phyloP scores from a whole-genome alignment of 1,284 basidiomycete species.

The Neolentinus lepideus region DNA sequence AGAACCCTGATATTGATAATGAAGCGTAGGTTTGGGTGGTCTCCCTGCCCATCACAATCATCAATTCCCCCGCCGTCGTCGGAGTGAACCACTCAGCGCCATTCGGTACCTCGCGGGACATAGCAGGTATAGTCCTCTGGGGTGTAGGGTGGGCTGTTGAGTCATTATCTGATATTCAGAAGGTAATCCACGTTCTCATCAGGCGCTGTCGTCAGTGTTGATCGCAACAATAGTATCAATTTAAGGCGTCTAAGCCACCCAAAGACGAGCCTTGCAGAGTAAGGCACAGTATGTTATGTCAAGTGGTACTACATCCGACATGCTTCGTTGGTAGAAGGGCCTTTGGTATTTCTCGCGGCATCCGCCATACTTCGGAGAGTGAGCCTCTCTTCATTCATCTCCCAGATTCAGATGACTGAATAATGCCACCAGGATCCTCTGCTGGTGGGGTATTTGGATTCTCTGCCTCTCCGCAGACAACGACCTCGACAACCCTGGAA shows the following conservation, averaged over 20 bases:
- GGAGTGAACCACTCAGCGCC: constrained; percentile 39
- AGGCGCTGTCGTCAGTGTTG: not conserved
- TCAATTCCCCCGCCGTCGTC: constrained; percentile 64
- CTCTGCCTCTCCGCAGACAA: constrained; percentile 52
- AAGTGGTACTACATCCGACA: too few relatives aligned
- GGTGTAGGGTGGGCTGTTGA: constrained; percentile 56
- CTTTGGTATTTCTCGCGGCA: constrained; percentile 60
- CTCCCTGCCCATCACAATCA: constrained; percentile 55
- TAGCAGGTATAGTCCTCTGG: constrained; percentile 65
- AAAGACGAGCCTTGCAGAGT: constrained; percentile 46
- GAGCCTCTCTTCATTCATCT: constrained; percentile 17
- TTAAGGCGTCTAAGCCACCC: constrained; percentile 46
- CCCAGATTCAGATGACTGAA: not conserved
- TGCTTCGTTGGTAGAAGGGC: constrained; percentile 28
- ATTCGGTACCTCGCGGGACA: constrained; percentile 61
- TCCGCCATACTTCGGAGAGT: constrained; percentile 76
- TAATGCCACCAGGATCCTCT: constrained; percentile 41
- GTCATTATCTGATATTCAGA: constrained; percentile 56
- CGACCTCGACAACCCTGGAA: constrained; percentile 35
- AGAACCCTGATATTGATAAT: constrained; percentile 8
- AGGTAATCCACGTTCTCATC: constrained; percentile 30
- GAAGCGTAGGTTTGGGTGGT: constrained; percentile 53
- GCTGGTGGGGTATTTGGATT: constrained; percentile 72
- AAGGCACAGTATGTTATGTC: constrained; percentile 10
- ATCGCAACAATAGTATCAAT: constrained; percentile 35